Evolutionary conservation across 2,329 filamentous ascomycete genomes (phyloP).

Genomic region (Curvularia eragrostidis): DNA sequence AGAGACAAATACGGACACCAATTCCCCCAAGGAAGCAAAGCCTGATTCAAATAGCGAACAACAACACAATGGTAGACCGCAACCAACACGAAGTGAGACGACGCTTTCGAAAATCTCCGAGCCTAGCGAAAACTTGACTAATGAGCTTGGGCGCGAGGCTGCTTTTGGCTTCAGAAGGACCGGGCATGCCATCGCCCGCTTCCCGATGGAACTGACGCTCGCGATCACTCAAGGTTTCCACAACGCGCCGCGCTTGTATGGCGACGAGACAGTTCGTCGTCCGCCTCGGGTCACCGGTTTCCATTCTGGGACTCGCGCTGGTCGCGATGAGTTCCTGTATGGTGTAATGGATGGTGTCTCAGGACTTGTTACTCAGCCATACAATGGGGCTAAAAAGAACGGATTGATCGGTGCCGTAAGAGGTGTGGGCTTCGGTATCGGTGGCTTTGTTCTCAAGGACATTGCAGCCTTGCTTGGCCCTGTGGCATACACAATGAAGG

Average conservation of each 20-base stretch:
- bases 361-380: conserved; percentile 66
- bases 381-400: conserved; percentile 62
- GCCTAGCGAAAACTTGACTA: conserved; percentile 41
- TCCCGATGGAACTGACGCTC: conserved; percentile 67
- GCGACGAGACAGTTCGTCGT: conserved; percentile 71
- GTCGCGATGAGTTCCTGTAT: conserved; percentile 66
- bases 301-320: conserved; percentile 66
- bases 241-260: conserved; percentile 73
- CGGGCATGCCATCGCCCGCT: conserved; percentile 59
- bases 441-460: conserved; percentile 70
- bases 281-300: conserved; percentile 70
- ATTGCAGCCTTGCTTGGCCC: conserved; percentile 67
- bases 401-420: conserved; percentile 62
- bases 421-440: conserved; percentile 67
- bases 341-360: conserved; percentile 71
- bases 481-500: conserved; percentile 68
- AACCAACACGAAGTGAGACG: conserved; percentile 31
- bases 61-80: conserved; percentile 23
- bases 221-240: conserved; percentile 73
- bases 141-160: conserved; percentile 57
- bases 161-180: conserved; percentile 60
- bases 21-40: conserved; percentile 15
- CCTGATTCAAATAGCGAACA: conserved; percentile 8
- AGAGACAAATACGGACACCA: conserved; percentile 28
- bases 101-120: conserved; percentile 41